phyloP scores from a whole-genome alignment of 805 yeast genomes.

The Lipomyces kockii region DNA sequence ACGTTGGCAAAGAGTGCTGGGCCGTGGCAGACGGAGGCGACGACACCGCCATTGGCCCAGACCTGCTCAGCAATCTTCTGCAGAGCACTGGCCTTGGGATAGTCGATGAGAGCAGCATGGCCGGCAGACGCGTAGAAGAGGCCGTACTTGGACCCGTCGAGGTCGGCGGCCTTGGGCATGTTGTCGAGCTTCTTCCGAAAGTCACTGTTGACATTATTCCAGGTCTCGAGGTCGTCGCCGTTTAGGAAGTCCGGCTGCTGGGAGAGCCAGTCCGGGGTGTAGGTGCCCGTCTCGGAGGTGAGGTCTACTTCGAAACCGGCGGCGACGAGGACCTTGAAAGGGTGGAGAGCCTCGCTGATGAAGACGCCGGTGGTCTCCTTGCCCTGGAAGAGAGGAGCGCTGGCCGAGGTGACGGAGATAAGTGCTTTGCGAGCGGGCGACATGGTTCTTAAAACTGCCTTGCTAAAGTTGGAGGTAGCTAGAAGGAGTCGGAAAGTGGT shows the following conservation, averaged over 20 bases:
- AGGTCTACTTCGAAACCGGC: constrained; percentile 60
- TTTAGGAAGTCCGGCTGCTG: constrained; percentile 48
- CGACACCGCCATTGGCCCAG: constrained; percentile 58
- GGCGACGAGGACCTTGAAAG: constrained; percentile 54
- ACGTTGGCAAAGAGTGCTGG: constrained; percentile 60
- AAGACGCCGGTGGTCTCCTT: constrained; percentile 65
- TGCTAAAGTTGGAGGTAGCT: too few species aligned
- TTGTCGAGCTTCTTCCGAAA: constrained; percentile 49
- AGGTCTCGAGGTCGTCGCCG: constrained; percentile 52
- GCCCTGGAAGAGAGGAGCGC: constrained; percentile 56
- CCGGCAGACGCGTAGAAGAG: constrained; percentile 69
- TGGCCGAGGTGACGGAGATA: constrained; percentile 2
- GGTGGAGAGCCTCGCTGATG: constrained; percentile 63
- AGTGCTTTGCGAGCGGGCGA: too few species aligned
- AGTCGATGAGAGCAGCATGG: constrained; percentile 65
- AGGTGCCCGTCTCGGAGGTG: constrained; percentile 62
- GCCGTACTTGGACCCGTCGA: constrained; percentile 52
- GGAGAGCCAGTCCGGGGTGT: constrained; percentile 65
- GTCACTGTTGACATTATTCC: constrained; percentile 44
- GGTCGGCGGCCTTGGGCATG: constrained; percentile 46
- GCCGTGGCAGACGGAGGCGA: constrained; percentile 71
- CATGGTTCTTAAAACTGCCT: too few species aligned
- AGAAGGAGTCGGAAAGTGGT: too few species aligned
- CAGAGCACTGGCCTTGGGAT: constrained; percentile 56
- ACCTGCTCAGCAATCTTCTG: constrained; percentile 54